Percentiles rank a stretch among this genome's conserved stretches.
These are phyloP conservation scores for Globisporangium middletonii DNA, from an alignment of 352 stramenopile species.

Conservation along the genomic window DNA sequence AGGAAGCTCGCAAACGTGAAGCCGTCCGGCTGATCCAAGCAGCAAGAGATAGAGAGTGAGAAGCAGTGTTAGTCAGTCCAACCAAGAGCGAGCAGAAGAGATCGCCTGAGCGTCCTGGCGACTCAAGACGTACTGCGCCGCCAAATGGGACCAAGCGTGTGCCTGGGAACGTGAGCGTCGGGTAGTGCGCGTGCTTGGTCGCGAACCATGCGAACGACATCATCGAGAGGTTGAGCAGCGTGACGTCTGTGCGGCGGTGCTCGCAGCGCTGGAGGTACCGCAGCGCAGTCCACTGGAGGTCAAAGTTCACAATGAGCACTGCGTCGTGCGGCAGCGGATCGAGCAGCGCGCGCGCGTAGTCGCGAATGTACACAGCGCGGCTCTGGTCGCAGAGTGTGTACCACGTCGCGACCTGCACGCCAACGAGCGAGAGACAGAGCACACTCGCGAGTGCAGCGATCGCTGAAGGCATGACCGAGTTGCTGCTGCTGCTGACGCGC, in stretches of 20 bases:
- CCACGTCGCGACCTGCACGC: constrained; percentile 31
- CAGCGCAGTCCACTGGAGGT: constrained; percentile 89
- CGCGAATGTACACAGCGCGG: constrained; percentile 60
- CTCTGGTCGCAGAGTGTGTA: constrained; percentile 45
- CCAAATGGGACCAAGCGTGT: constrained; percentile 33
- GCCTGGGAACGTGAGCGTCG: constrained; percentile 56
- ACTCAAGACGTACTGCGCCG: constrained; percentile 18
- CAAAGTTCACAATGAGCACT: constrained; percentile 90
- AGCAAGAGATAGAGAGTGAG: not conserved
- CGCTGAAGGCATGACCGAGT: too few relatives aligned
- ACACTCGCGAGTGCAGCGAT: not conserved
- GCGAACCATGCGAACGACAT: constrained; percentile 85
- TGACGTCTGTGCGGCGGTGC: constrained; percentile 60
- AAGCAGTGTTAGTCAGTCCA: not conserved
- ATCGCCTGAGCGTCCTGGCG: not conserved
- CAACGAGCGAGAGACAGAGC: constrained; percentile 19
- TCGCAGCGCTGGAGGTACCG: constrained; percentile 91
- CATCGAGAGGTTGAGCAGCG: constrained; percentile 87
- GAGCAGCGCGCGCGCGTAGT: constrained; percentile 85
- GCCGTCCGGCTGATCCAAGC: constrained; percentile 21
- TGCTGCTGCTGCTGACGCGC: not conserved
- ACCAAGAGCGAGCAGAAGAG: not conserved
- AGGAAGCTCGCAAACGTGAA: constrained; percentile 44
- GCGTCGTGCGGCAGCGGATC: constrained; percentile 73
- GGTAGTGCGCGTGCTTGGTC: constrained; percentile 66